Evolutionary conservation across 345 rosid species (phyloP).

Genomic region (Populus alba): DNA sequence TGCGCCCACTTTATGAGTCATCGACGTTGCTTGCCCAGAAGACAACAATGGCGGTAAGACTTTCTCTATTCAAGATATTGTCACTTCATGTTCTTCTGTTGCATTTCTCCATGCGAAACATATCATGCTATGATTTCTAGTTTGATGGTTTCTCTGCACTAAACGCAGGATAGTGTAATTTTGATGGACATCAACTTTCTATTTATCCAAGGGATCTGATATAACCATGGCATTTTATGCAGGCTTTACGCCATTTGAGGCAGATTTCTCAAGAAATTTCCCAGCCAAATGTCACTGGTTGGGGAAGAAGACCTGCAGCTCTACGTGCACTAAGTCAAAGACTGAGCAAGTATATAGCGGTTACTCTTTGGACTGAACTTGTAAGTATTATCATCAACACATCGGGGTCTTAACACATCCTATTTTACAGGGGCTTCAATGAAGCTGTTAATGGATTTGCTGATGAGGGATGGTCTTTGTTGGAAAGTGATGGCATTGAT

Average conservation of each 20-base stretch:
- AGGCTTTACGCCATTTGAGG: conserved; percentile 94
- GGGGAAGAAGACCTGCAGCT: conserved; percentile 98
- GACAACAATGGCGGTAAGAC: conserved; percentile 92
- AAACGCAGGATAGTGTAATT: background rate
- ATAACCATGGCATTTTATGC: conserved; percentile 1
- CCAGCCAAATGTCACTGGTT: conserved; percentile 74
- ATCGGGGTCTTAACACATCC: background rate
- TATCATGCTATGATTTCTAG: background rate
- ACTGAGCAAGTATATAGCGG: conserved; percentile 55
- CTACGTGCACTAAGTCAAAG: conserved; percentile 90
- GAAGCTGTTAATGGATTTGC: conserved; percentile 94
- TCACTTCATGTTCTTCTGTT: background rate
- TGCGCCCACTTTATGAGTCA: conserved; percentile 94
- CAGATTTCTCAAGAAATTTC: conserved; percentile 90
- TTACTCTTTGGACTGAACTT: background rate
- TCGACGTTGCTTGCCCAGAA: conserved; percentile 93
- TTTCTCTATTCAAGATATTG: background rate
- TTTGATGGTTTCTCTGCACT: background rate
- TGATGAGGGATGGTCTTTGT: conserved; percentile 95
- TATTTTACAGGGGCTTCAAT: conserved; percentile 71
- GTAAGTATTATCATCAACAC: conserved; percentile 9
- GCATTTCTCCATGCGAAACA: background rate
- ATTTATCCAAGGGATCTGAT: background rate
- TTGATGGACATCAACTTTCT: background rate
- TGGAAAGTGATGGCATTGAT: conserved; percentile 92